These are phyloP conservation scores for Hordeum pubiflorum DNA, from an alignment of 202 grass and related monocot species.

Conservation along the genomic window DNA sequence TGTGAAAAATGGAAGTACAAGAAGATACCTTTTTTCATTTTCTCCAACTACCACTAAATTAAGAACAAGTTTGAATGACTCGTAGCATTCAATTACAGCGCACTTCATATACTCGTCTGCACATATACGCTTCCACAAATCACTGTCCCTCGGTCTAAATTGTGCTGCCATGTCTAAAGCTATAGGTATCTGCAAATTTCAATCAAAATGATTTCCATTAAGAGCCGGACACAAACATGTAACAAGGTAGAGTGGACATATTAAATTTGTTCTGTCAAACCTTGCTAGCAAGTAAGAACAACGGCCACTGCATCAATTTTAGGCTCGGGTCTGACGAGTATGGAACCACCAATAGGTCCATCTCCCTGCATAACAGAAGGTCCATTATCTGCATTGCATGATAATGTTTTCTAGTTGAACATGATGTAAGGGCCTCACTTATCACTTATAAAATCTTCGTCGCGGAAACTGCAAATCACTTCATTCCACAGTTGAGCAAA, in stretches of 20 bases:
- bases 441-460: conserved; percentile 96
- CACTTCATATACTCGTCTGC: conserved; percentile 99
- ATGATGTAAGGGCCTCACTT: conserved; percentile 47
- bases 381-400: not conserved
- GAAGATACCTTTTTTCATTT: conserved; percentile 77
- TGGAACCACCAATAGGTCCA: conserved; percentile 89
- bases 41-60: conserved; percentile 82
- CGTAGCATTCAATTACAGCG: conserved; percentile 89
- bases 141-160: conserved; percentile 78
- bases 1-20: not conserved
- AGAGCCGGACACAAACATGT: not conserved
- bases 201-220: not conserved
- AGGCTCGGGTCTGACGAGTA: conserved; percentile 86
- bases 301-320: conserved; percentile 92
- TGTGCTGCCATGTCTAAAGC: conserved; percentile 88
- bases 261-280: conserved; percentile 31
- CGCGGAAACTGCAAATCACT: conserved; percentile 85
- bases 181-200: conserved; percentile 79
- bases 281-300: conserved; percentile 96
- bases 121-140: conserved; percentile 95
- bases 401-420: not conserved
- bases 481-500: conserved; percentile 99
- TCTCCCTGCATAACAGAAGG: conserved; percentile 54
- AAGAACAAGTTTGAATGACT: conserved; percentile 94
- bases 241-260: conserved; percentile 8